Percentiles rank a stretch among this genome's conserved stretches.
Evolutionary conservation across 192 early-diverging fungal species (phyloP).

Genomic region (Umbelopsis sp.): DNA sequence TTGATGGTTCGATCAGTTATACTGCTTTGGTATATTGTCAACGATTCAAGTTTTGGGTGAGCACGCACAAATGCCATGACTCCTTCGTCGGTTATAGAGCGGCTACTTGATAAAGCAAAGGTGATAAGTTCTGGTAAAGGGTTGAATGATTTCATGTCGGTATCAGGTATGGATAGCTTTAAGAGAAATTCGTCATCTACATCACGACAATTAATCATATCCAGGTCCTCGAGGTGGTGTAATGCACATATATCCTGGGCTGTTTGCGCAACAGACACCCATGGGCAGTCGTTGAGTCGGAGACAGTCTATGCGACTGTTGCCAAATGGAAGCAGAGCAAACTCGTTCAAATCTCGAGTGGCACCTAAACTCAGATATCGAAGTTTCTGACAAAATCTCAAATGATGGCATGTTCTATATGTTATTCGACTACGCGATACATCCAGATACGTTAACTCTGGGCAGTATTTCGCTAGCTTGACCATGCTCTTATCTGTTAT

Average conservation of each 20-base stretch:
- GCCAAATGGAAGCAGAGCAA: neutral
- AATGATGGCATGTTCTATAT: slow-evolving; percentile 1
- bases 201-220: slow-evolving; percentile 8
- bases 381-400: slow-evolving; percentile 15
- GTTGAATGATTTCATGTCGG: slow-evolving; percentile 9
- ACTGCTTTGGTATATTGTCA: slow-evolving; percentile 9
- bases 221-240: neutral
- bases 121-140: neutral
- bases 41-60: slow-evolving; percentile 2
- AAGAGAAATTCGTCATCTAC: slow-evolving; percentile 7
- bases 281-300: neutral
- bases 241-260: slow-evolving; percentile 7
- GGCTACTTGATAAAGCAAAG: slow-evolving; percentile 10
- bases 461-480: slow-evolving; percentile 5
- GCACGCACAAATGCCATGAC: slow-evolving; percentile 10
- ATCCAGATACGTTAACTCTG: neutral
- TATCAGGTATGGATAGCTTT: slow-evolving; percentile 14
- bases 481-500: slow-evolving; percentile 3
- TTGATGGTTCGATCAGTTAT: slow-evolving; percentile 4
- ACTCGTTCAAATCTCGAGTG: neutral
- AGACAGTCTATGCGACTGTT: slow-evolving; percentile 7
- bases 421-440: slow-evolving; percentile 13
- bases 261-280: slow-evolving; percentile 6
- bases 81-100: slow-evolving; percentile 4
- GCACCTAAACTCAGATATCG: slow-evolving; percentile 2